phyloP scores from a whole-genome alignment of 2,329 filamentous ascomycete species.

The Parafenestella ontariensis region DNA sequence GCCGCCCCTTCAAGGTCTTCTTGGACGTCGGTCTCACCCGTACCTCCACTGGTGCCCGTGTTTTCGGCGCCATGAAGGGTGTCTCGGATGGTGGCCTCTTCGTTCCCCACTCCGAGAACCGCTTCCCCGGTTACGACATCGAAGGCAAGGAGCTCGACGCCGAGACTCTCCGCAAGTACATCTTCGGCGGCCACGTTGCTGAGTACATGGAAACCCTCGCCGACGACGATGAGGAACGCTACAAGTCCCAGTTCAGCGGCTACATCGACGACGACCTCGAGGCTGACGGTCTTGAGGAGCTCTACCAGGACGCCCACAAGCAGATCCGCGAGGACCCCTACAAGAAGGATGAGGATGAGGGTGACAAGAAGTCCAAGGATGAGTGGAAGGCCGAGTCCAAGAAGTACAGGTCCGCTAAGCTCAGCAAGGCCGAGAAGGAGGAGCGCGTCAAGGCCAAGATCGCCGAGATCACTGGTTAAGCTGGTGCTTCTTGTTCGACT shows the following conservation, averaged over 20 bases:
- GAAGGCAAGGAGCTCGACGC: slow-evolving; percentile 98
- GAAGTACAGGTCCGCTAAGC: slow-evolving; percentile 83
- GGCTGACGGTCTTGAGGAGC: slow-evolving; percentile 94
- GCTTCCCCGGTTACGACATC: slow-evolving; percentile 98
- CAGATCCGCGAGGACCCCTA: slow-evolving; percentile 97
- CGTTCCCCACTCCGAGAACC: slow-evolving; percentile 98
- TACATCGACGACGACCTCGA: slow-evolving; percentile 98
- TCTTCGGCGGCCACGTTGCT: slow-evolving; percentile 96
- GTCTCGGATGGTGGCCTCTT: slow-evolving; percentile 97
- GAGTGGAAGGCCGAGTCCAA: slow-evolving; percentile 95
- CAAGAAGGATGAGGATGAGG: slow-evolving; percentile 83
- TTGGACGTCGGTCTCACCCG: slow-evolving; percentile 97
- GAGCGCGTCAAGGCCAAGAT: slow-evolving; percentile 90
- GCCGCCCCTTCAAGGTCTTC: slow-evolving; percentile 99
- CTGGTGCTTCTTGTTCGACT: slow-evolving; percentile 15
- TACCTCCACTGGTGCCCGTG: slow-evolving; percentile 96
- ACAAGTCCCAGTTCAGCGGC: slow-evolving; percentile 96
- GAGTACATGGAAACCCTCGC: slow-evolving; percentile 99
- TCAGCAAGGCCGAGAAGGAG: slow-evolving; percentile 82
- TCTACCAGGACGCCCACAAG: slow-evolving; percentile 94
- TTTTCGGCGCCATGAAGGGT: slow-evolving; percentile 99
- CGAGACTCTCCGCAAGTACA: slow-evolving; percentile 98
- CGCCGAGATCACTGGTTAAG: slow-evolving; percentile 70
- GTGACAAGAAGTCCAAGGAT: slow-evolving; percentile 93
- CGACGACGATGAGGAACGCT: slow-evolving; percentile 99